Evolutionary conservation across 192 early-diverging fungal species (phyloP), one percentile per base, ranked within the genome.

Genomic region (Cetraspora pellucida): DNA sequence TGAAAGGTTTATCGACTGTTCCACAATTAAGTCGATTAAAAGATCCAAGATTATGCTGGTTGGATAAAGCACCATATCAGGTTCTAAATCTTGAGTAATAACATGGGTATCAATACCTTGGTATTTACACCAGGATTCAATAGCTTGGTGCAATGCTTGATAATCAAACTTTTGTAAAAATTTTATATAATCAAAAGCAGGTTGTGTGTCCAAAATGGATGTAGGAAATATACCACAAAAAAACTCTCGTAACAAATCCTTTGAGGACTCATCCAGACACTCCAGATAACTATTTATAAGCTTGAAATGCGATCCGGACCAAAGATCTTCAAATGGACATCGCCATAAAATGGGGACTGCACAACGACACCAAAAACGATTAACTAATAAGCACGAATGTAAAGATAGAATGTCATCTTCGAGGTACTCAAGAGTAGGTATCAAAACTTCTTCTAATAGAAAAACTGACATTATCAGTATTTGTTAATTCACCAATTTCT

Each of bases 291-390:
- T 47, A 17, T 43, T 5, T 47, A 68, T 27, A 23, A 68, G 30
- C 10, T 30, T 17, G 28, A n/a, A 47, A 47, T 44, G 64, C 10
- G 0, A 2, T 19, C 17, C 31, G 7, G 28, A 19, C 14, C 4
- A 27, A 16, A 2, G 4, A 27, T 45, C 21, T 25, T 27, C 14
- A 47, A 68, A 68, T 13, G 66, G 66, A 3, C 10, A 27, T n/a
- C 44, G 19, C 66, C 66, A 68, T 25, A 68, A 9, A 21, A 68
- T 13, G 11, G 66, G 66, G 2, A 10, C 13, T 25, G 66, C 21
- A 25, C 25, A 13, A 23, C 21, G n/a, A 47, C 66, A 68, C 66
- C 66, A 68, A 14, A n/a, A 23, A 23, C 66, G 66, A 68, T 47
- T 68, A 21, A 68, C 66, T 7, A 68, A 28, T 10, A 68, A 14